A percentile compares a stretch with the other conserved stretches of the same genome.
Evolutionary conservation across 2,329 filamentous ascomycete species (phyloP).

Genomic region (Chaetomiaceae sp.): DNA sequence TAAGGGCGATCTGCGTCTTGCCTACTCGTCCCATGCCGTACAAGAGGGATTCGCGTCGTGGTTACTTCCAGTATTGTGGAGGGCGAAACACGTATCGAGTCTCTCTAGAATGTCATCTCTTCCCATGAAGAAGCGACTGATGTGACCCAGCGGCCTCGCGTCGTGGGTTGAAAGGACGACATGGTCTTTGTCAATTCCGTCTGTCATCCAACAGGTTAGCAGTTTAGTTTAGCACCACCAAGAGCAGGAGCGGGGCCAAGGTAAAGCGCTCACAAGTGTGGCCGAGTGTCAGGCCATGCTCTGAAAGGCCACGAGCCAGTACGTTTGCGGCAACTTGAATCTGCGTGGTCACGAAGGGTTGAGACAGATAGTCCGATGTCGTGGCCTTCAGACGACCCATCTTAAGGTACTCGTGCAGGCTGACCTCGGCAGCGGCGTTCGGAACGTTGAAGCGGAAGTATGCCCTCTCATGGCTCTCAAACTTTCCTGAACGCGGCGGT

Average conservation of each 20-base stretch:
- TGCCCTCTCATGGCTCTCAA: slow-evolving; percentile 16
- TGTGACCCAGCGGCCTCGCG: slow-evolving; percentile 6
- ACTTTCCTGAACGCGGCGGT: slow-evolving; percentile 15
- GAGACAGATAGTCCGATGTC: slow-evolving; percentile 23
- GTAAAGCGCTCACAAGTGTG: slow-evolving; percentile 17
- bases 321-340: slow-evolving; percentile 20
- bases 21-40: slow-evolving; percentile 28
- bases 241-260: too few relatives aligned
- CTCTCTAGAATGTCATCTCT: slow-evolving; percentile 21
- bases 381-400: slow-evolving; percentile 20
- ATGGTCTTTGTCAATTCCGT: slow-evolving; percentile 13
- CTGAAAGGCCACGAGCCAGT: slow-evolving; percentile 6
- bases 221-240: too few relatives aligned
- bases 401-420: slow-evolving; percentile 24
- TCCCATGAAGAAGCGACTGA: slow-evolving; percentile 24
- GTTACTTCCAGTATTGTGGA: slow-evolving; percentile 1
- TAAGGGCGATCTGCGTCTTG: slow-evolving; percentile 29
- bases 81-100: slow-evolving; percentile 16
- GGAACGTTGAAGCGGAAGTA: slow-evolving; percentile 29
- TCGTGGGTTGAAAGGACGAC: slow-evolving; percentile 6
- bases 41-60: slow-evolving; percentile 23
- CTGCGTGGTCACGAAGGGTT: neutral
- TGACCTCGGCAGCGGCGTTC: slow-evolving; percentile 20
- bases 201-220: slow-evolving; percentile 2
- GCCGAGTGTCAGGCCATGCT: slow-evolving; percentile 16